Evolutionary conservation across 805 yeast species (phyloP).

Genomic region (Yarrowia deformans): DNA sequence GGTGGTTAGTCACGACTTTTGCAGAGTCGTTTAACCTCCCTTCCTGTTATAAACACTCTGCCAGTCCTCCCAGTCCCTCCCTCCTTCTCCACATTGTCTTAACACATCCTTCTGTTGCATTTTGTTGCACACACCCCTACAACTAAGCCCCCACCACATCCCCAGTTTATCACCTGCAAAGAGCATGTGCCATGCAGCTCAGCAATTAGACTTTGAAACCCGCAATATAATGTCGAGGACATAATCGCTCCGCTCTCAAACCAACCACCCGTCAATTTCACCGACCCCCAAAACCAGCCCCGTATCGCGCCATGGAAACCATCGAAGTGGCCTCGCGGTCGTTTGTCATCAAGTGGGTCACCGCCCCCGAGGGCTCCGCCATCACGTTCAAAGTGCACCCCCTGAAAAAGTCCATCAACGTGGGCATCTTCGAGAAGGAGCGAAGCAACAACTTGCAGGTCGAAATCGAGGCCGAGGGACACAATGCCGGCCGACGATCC

Average conservation of each 20-base stretch:
- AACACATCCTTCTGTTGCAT: too few relatives aligned
- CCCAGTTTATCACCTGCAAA: slow-evolving; percentile 27
- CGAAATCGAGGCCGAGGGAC: slow-evolving; percentile 57
- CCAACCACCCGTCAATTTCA: too few relatives aligned
- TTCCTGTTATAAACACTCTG: not conserved
- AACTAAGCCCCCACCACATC: not conserved
- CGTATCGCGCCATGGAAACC: slow-evolving; percentile 71
- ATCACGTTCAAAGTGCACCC: slow-evolving; percentile 87
- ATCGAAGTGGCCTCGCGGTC: slow-evolving; percentile 89
- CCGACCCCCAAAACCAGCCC: not conserved
- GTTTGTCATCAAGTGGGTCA: slow-evolving; percentile 90
- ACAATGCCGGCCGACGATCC: slow-evolving; percentile 59
- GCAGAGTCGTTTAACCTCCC: too few relatives aligned
- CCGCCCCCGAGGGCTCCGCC: slow-evolving; percentile 68
- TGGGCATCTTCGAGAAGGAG: slow-evolving; percentile 19
- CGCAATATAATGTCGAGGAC: slow-evolving; percentile 25
- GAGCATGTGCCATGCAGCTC: slow-evolving; percentile 10
- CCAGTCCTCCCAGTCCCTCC: not conserved
- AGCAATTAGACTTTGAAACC: slow-evolving; percentile 24
- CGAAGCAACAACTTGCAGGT: slow-evolving; percentile 35
- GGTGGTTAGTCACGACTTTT: too few relatives aligned
- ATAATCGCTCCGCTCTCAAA: slow-evolving; percentile 2
- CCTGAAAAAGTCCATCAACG: slow-evolving; percentile 62
- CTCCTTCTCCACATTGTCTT: not conserved
- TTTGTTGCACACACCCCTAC: not conserved